Evolutionary conservation across 1,139 yeast species (phyloP), one percentile per base, ranked within the genome.

Genomic region (Debaryomyces robertsiae): DNA sequence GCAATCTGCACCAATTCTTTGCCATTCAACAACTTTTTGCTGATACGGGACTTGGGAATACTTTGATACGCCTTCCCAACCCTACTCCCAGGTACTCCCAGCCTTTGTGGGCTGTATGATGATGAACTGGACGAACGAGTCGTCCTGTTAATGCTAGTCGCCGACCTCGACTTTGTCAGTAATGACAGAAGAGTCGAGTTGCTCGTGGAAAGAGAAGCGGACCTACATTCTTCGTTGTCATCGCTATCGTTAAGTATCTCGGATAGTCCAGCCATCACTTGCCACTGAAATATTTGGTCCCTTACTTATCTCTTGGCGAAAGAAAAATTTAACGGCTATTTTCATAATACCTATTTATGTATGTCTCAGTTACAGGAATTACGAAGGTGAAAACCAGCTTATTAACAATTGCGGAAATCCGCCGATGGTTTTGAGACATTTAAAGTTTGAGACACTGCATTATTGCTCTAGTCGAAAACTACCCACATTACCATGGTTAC

Each of bases 1-100:
- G 77, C 75, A 37, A 72, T 57, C 47, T 67, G 65, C 18, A 72
- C 71, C 41, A 69, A 57, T 19, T 49, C 52, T 41, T 54, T 58
- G 25, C 49, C 43, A 1, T 38, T 45, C 6, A 67, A 44, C 3
- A 59, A 46, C 10, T 46, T 46, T 19, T 58, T 57, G 40, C 60
- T 57, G 36, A 69, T 52, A 31, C 49, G 56, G 2, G 64, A 50
- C 39, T 54, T 47, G 6, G 69, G 64, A 17, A 53, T 32, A 10
- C 10, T 24, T 11, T 25, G 28, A 25, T 19, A 19, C 22, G 7
- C 28, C 15, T 10, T 13, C 7, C 32, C 32, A 14, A n/a, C n/a
- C 23, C 9, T 7, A 3, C 6, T 16, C 10, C 18, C 9, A n/a
- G 27, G 11, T 5, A 22, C 19, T 17, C 28, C 25, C 6, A 3